phyloP scores from a whole-genome alignment of 441 rosid genomes.

The Rhodomyrtus psidioides region DNA sequence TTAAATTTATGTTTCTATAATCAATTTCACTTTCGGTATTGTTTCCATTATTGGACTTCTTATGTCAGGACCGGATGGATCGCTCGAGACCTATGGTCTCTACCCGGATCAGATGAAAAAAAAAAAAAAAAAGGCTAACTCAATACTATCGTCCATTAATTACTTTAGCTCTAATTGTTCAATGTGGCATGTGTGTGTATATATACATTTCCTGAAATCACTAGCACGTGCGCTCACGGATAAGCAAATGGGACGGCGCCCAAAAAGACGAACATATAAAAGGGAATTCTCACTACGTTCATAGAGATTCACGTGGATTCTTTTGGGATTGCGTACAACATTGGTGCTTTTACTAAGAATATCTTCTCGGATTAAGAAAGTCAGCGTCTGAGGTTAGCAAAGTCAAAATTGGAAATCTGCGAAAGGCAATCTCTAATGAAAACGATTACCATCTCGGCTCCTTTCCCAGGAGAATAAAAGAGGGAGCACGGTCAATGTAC shows the following conservation, averaged over 20 bases:
- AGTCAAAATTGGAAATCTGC: not conserved
- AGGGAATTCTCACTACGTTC: not conserved
- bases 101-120: too few relatives aligned
- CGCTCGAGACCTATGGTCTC: too few relatives aligned
- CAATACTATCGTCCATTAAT: not conserved
- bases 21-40: too few relatives aligned
- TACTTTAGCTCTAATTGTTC: not conserved
- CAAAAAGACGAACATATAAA: not conserved
- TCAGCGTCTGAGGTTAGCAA: not conserved
- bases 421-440: not conserved
- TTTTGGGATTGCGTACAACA: not conserved
- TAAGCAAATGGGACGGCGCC: not conserved
- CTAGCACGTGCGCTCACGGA: not conserved
- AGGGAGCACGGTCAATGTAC: not conserved
- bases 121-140: fast-evolving
- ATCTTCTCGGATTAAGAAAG: not conserved
- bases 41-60: too few relatives aligned
- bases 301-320: not conserved
- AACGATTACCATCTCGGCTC: not conserved
- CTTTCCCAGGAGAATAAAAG: not conserved
- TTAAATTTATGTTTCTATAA: too few relatives aligned
- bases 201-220: not conserved
- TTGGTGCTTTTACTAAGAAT: not conserved
- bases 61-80: too few relatives aligned
- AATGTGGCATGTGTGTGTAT: not conserved